phyloP scores from a whole-genome alignment of 2,329 filamentous ascomycete genomes.

The Beauveria australis region DNA sequence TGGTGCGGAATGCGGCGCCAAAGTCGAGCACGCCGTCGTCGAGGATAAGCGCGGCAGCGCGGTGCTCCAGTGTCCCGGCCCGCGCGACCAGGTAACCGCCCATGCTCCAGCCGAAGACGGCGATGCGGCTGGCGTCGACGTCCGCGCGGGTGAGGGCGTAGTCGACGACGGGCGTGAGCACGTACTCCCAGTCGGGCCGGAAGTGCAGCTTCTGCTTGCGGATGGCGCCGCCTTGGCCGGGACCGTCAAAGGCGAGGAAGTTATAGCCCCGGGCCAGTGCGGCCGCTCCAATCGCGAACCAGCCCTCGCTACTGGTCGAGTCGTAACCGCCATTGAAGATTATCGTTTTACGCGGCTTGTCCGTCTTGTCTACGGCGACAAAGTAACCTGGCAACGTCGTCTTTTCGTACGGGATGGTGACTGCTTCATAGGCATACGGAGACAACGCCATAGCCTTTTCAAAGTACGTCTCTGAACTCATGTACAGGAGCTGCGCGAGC shows the following conservation, averaged over 20 bases:
- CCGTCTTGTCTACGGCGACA: background rate
- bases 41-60: background rate
- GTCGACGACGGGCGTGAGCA: slow-evolving; percentile 1
- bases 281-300: slow-evolving; percentile 3
- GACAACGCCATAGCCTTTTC: slow-evolving; percentile 3
- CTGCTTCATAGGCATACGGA: background rate
- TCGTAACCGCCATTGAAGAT: slow-evolving; percentile 7
- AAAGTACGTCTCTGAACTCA: background rate
- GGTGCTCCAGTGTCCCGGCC: background rate
- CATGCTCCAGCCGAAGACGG: slow-evolving; percentile 3
- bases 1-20: background rate
- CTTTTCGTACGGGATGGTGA: background rate
- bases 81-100: slow-evolving; percentile 8
- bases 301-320: slow-evolving; percentile 2
- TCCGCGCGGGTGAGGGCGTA: background rate
- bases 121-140: background rate
- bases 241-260: slow-evolving; percentile 6
- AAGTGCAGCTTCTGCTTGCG: slow-evolving; percentile 1
- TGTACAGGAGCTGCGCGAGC: background rate
- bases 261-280: slow-evolving; percentile 1
- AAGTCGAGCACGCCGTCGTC: slow-evolving; percentile 5
- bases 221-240: background rate
- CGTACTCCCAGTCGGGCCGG: slow-evolving; percentile 5
- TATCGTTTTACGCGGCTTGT: background rate
- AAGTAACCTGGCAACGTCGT: slow-evolving; percentile 4